Conservation (phyloP, 164 flowering plant genomes). For the Paratinospora sagittata region DNA sequence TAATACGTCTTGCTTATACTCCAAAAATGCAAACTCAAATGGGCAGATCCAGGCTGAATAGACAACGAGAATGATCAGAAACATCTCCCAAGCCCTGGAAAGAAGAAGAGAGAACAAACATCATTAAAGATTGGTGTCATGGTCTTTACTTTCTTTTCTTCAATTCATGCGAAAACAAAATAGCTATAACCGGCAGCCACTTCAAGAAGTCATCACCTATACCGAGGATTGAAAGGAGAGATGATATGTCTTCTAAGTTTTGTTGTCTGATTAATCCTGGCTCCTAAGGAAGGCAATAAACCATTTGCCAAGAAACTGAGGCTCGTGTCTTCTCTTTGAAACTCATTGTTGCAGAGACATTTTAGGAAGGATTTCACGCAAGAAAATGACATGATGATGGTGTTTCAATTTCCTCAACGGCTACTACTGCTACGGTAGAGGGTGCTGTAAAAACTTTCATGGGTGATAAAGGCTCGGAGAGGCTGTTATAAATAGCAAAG, state of each 20-base stretch:
- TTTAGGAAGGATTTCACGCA: conserved; percentile 42
- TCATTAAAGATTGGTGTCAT: conserved; percentile 1
- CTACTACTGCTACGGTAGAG: conserved; percentile 11
- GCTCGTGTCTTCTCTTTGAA: conserved; percentile 24
- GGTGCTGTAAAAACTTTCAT: conserved; percentile 21
- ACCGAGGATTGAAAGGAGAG: conserved; percentile 70
- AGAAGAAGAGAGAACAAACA: conserved; percentile 1
- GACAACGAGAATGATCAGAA: conserved; percentile 65
- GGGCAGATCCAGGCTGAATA: conserved; percentile 98
- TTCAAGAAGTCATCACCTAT: conserved; percentile 36
- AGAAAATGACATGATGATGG: conserved; percentile 43
- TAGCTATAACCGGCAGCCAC: not conserved
- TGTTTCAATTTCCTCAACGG: conserved; percentile 8
- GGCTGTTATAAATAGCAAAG: conserved; percentile 27
- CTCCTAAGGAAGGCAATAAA: conserved; percentile 89
- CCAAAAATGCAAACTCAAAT: conserved; percentile 85
- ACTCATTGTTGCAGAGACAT: conserved; percentile 52
- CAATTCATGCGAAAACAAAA: not conserved
- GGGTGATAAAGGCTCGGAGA: conserved; percentile 14
- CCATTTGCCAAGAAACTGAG: conserved; percentile 52
- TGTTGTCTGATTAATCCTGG: conserved; percentile 59
- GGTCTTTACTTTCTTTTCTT: not conserved
- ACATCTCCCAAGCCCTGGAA: conserved; percentile 94
- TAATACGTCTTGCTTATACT: conserved; percentile 51
- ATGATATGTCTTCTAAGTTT: conserved; percentile 57